Evolutionary conservation across 257 asterid species (phyloP).

Genomic region (Ilex asprella): DNA sequence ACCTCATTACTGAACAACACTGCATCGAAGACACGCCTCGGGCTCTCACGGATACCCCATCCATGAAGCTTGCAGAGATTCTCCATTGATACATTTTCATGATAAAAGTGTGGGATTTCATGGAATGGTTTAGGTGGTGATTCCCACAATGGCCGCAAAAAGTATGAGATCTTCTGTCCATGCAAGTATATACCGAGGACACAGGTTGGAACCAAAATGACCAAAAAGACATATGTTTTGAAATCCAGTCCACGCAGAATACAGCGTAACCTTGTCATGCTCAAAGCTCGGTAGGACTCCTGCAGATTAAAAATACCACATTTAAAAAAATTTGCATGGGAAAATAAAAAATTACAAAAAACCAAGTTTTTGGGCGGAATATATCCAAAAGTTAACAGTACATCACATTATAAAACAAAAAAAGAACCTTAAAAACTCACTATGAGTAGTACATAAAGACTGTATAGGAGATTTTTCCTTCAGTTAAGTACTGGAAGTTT

Average conservation of each 20-base stretch:
- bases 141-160: neutral
- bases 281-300: neutral
- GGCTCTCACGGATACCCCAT: neutral
- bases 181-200: neutral
- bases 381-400: no score
- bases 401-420: no score
- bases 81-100: neutral
- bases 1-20: neutral
- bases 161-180: neutral
- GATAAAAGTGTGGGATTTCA: neutral
- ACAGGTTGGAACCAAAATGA: neutral
- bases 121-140: neutral
- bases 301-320: neutral
- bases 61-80: constrained; percentile 1
- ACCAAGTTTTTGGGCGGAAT: no score
- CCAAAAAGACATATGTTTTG: neutral
- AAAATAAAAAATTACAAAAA: neutral
- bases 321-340: neutral
- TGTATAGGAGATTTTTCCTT: no score
- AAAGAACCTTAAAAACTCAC: no score
- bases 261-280: neutral
- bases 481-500: no score
- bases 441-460: no score
- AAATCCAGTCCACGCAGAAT: neutral
- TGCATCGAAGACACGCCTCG: neutral